Base-by-base conservation (phyloP, 768 basidiomycete genomes). In the Panus rudis region DNA sequence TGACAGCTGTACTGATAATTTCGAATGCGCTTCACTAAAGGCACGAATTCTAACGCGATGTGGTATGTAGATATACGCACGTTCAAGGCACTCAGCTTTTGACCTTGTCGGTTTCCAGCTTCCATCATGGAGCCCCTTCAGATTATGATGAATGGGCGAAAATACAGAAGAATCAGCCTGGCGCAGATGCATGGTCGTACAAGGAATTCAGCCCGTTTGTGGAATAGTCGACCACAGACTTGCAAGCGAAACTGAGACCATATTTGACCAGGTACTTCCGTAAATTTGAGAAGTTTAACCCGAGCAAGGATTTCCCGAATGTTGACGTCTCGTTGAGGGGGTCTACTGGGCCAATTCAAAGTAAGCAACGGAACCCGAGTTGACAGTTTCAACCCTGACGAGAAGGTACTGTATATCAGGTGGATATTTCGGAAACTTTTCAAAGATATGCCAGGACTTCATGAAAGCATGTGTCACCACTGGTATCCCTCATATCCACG, bases 101-200 rank as follows among this genome's bases (percentile, higher is more conserved):
- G 0, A 11, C 31, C 23, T 30, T 3, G 28, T 14, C 7, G 7
- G 26, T n/a, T 31, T 31, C 14, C 39, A 66, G 65, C 33, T 63
- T 55, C 31, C 84, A 85, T 12, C 75, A 73, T 21, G 80, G 80
- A 17, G 68, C 79, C 20, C 81, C 84, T 3, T 73, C 73, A 2
- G 84, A 86, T 52, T 84, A 76, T 42, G 76, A 84, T 49, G 74
- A 84, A 57, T 84, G 79, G 73, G 77, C 73, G 0, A 54, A 58
- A 3, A 70, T 76, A 22, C 57, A 58, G 43, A 54, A 54, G 33
- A 64, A 66, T 12, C 58, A 60, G 17, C 48, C 57, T 39, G 76
- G 72, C 6, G 75, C 81, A 28, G 62, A 71, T 6, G 64, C 68
- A 3, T 86, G 84, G 84, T 60, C 71, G n/a, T 79, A 73, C 68